Percentiles rank a stretch among this genome's conserved stretches.
phyloP scores from a whole-genome alignment of 257 asterid genomes.

The Gentiana straminea region DNA sequence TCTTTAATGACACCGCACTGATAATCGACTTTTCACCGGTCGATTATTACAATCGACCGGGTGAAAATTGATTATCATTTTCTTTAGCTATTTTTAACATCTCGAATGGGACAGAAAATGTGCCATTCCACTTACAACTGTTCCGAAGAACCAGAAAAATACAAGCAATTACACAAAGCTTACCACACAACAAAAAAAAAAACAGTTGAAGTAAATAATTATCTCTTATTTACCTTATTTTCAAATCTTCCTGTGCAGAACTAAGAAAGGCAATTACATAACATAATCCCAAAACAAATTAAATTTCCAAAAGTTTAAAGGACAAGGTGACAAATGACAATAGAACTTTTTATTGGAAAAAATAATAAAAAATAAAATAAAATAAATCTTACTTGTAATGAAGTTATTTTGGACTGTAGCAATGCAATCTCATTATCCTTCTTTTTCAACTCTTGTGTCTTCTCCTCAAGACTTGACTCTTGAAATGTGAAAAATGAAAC shows the following conservation, averaged over 20 bases:
- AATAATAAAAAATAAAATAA: slow-evolving; percentile 3
- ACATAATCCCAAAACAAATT: too few relatives aligned
- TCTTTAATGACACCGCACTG: too few relatives aligned
- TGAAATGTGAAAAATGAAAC: slow-evolving; percentile 12
- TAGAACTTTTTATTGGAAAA: neutral
- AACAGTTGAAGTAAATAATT: too few relatives aligned
- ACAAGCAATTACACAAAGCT: too few relatives aligned
- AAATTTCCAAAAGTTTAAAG: too few relatives aligned
- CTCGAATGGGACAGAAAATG: neutral
- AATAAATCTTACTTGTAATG: slow-evolving; percentile 52
- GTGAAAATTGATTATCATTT: slow-evolving; percentile 14
- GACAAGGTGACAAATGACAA: neutral
- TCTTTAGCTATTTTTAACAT: slow-evolving; percentile 30
- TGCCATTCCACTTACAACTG: neutral
- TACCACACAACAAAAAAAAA: too few relatives aligned
- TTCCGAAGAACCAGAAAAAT: too few relatives aligned
- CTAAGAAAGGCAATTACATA: too few relatives aligned
- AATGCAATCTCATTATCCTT: slow-evolving; percentile 50
- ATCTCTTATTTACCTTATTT: too few relatives aligned
- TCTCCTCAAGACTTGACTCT: slow-evolving; percentile 29
- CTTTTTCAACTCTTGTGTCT: slow-evolving; percentile 36
- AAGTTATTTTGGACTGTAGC: slow-evolving; percentile 56
- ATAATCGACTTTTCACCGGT: too few relatives aligned
- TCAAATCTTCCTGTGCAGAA: too few relatives aligned
- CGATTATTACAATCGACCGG: too few relatives aligned